These are phyloP conservation scores for Hericium erinaceus DNA, from an alignment of 768 basidiomycete species.

Conservation along the genomic window DNA sequence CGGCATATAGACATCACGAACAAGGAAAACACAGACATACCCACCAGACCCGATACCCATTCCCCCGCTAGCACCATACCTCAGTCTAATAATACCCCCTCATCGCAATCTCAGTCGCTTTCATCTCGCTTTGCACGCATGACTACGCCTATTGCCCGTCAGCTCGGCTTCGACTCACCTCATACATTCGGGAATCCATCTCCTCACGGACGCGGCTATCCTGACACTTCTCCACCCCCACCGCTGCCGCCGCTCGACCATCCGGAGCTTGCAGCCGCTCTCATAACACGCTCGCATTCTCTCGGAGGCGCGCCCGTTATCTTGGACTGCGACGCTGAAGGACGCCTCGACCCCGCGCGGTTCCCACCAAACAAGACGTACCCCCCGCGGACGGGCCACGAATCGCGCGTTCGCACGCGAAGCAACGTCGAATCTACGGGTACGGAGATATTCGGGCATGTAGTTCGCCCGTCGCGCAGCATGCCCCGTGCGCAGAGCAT, in stretches of 20 bases:
- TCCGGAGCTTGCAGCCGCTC: constrained; percentile 20
- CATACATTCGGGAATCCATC: constrained; percentile 33
- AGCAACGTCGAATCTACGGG: constrained; percentile 3
- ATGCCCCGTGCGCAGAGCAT: constrained; percentile 19
- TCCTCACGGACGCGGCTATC: constrained; percentile 20
- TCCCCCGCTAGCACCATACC: constrained; percentile 10
- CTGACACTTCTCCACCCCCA: constrained; percentile 35
- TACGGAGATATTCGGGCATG: constrained; percentile 15
- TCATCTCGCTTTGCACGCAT: constrained; percentile 1
- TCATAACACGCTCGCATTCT: constrained; percentile 14
- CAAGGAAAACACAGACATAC: background rate
- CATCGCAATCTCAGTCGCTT: background rate
- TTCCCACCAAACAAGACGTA: constrained; percentile 11
- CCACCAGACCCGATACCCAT: background rate
- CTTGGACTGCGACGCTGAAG: background rate
- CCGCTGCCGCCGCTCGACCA: constrained; percentile 48
- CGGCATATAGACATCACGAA: background rate
- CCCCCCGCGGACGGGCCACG: constrained; percentile 11
- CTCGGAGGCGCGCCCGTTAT: background rate
- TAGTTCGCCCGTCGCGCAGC: constrained; percentile 21
- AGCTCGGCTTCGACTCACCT: constrained; percentile 25
- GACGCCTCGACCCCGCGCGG: background rate
- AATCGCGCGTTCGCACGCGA: background rate
- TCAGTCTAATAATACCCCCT: background rate
- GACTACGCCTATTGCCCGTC: constrained; percentile 21